phyloP scores from a whole-genome alignment of 768 basidiomycete species.

The Lactifluus echinatus region DNA sequence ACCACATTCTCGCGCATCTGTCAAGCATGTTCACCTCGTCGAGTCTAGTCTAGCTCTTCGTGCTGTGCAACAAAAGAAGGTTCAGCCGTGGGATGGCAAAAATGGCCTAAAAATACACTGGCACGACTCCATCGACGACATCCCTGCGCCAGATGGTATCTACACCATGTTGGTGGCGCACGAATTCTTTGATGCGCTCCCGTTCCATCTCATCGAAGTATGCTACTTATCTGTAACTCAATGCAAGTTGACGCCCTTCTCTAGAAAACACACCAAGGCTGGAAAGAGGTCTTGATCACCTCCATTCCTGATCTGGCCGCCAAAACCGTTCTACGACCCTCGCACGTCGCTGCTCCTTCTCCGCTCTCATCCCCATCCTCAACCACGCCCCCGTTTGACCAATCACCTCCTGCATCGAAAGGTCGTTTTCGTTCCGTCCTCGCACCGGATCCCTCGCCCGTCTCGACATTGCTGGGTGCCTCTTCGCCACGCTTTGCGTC shows the following conservation, averaged over 20 bases:
- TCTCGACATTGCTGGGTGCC: conserved; percentile 46
- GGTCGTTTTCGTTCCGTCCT: conserved; percentile 54
- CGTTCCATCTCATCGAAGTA: conserved; percentile 85
- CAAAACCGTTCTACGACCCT: conserved; percentile 24
- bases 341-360: conserved; percentile 18
- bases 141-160: conserved; percentile 38
- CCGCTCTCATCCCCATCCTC: neutral
- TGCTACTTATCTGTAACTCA: conserved; percentile 11
- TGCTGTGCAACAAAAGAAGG: conserved; percentile 46
- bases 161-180: conserved; percentile 90
- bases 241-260: neutral
- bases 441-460: conserved; percentile 46
- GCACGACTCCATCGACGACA: conserved; percentile 65
- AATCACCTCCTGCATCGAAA: conserved; percentile 12
- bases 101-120: conserved; percentile 45
- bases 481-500: conserved; percentile 63
- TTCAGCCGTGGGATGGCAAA: conserved; percentile 29
- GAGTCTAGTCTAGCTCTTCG: conserved; percentile 72
- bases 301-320: conserved; percentile 34
- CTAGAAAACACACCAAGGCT: conserved; percentile 71
- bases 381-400: conserved; percentile 5
- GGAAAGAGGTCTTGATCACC: conserved; percentile 78
- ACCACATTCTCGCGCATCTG: conserved; percentile 27
- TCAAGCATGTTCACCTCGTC: conserved; percentile 58
- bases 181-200: conserved; percentile 96